Evolutionary conservation across 495 filamentous ascomycete genomes (phyloP).

Genomic region (Aspergillus baeticus): DNA sequence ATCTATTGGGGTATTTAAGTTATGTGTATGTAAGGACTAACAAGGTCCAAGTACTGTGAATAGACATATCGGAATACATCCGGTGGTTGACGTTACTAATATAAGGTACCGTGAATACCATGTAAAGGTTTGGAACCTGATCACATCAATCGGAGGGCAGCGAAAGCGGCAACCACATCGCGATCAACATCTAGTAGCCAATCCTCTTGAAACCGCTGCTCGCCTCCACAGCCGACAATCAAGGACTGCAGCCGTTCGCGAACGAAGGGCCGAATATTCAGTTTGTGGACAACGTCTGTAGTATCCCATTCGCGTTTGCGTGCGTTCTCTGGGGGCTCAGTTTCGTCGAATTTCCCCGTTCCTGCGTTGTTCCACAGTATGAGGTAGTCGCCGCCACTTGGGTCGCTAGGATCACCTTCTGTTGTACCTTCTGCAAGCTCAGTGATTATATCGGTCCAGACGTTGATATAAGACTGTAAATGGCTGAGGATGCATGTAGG

Average conservation of each 20-base stretch:
- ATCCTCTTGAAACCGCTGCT: slow-evolving; percentile 67
- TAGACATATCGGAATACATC: not conserved
- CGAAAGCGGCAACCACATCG: slow-evolving; percentile 72
- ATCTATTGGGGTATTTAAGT: slow-evolving; percentile 7
- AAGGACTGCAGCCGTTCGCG: slow-evolving; percentile 62
- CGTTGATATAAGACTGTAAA: slow-evolving; percentile 64
- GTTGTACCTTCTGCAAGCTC: slow-evolving; percentile 53
- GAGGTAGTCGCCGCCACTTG: slow-evolving; percentile 44
- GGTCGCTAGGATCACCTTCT: slow-evolving; percentile 40
- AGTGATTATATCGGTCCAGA: slow-evolving; percentile 68
- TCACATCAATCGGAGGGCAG: slow-evolving; percentile 47
- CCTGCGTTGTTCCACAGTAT: slow-evolving; percentile 49
- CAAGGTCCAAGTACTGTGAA: not conserved
- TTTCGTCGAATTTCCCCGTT: slow-evolving; percentile 31
- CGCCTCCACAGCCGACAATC: slow-evolving; percentile 68
- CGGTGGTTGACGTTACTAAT: not conserved
- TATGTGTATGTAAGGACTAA: slow-evolving; percentile 3
- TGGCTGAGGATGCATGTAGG: slow-evolving; percentile 55
- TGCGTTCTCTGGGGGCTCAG: slow-evolving; percentile 65
- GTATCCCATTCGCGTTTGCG: slow-evolving; percentile 53
- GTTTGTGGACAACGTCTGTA: slow-evolving; percentile 67
- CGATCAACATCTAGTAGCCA: slow-evolving; percentile 88
- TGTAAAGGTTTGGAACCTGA: no score
- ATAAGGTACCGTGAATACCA: not conserved
- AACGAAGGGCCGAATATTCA: slow-evolving; percentile 70